Percentiles rank a stretch among this genome's conserved stretches.
Evolutionary conservation across 257 asterid species (phyloP).

Genomic region (Mentha longifolia): DNA sequence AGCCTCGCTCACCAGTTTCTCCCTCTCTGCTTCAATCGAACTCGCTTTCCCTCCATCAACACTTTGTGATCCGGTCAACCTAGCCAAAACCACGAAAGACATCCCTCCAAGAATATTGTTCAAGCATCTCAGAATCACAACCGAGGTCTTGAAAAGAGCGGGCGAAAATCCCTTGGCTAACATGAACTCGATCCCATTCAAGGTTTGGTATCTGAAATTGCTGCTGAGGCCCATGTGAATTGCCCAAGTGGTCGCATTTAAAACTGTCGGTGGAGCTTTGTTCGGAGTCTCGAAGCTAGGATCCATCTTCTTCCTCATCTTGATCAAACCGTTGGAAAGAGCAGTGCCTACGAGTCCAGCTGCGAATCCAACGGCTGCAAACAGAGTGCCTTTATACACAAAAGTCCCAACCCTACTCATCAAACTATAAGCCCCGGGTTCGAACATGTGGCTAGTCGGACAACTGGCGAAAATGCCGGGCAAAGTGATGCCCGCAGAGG

Average conservation of each 20-base stretch:
- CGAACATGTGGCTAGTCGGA: conserved; percentile 90
- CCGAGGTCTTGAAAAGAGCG: conserved; percentile 65
- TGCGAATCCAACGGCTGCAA: conserved; percentile 80
- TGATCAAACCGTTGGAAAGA: conserved; percentile 76
- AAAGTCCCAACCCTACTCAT: conserved; percentile 71
- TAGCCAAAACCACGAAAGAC: conserved; percentile 82
- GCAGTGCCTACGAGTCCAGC: conserved; percentile 93
- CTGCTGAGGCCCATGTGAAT: conserved; percentile 88
- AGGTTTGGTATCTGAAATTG: conserved; percentile 81
- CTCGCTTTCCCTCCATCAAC: conserved; percentile 41
- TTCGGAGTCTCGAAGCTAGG: conserved; percentile 82
- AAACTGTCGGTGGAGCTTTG: conserved; percentile 73
- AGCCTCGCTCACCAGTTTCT: conserved; percentile 43
- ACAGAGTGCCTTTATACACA: conserved; percentile 74
- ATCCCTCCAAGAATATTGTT: conserved; percentile 87
- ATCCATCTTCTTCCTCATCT: conserved; percentile 83
- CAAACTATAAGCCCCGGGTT: conserved; percentile 67
- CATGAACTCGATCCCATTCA: conserved; percentile 79
- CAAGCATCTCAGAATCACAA: conserved; percentile 75
- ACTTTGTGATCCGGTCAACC: conserved; percentile 85
- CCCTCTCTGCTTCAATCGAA: conserved; percentile 39
- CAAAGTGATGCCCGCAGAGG: conserved; percentile 48
- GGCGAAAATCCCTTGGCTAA: conserved; percentile 69
- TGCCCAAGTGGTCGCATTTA: conserved; percentile 90
- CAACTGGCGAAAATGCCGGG: conserved; percentile 74